Evolutionary conservation across 2,329 filamentous ascomycete species (phyloP), one percentile per base, ranked within the genome.

Genomic region (Pyricularia pennisetigena): DNA sequence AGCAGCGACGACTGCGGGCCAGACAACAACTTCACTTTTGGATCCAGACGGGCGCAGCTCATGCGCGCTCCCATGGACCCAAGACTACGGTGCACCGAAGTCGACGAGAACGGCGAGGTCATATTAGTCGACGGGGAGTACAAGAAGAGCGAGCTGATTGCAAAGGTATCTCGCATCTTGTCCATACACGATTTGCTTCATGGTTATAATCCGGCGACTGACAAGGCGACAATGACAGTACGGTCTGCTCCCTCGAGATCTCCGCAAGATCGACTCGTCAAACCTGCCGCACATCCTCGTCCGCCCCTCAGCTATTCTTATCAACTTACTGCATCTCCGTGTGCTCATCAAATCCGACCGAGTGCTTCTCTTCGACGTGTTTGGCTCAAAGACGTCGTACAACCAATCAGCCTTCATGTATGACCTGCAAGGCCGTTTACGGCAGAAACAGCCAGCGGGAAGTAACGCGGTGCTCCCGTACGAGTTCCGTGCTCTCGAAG

Each of bases 331-430:
- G n/a, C 95, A 99, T 78, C 87, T 99, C 65, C 92, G 95, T 70
- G 95, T 97, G 67, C 85, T 99, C 28, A 97, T 99, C 77, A 97
- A 97, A 81, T 88, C 94, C 71, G 92, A 99, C 75, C 90, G 94
- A 28, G 79, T 99, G 7, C 86, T 99, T 28, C 89, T 99, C 5
- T 98, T 99, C 76, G 95, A 98, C 75, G 92, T 95, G 16, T 98
- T 97, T 78, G 95, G 95, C 32, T 95, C 93, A 59, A 94, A 93
- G 69, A 93, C 96, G 73, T 96, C 93, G 0, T 97, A 97, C 75
- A 93, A 94, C 35, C 95, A 98, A 77, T 97, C 93, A 4, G 88
- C 95, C 16, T 99, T 99, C 80, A 97, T 99, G 88, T 97, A 98
- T 79, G 95, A 98, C 75, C 82, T 99, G 24, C 93, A 98, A 77